Percentiles rank a stretch among this genome's conserved stretches.
These are phyloP conservation scores for Pseudogymnoascus sp. DNA, from an alignment of 2,329 filamentous ascomycete species.

Conservation along the genomic window DNA sequence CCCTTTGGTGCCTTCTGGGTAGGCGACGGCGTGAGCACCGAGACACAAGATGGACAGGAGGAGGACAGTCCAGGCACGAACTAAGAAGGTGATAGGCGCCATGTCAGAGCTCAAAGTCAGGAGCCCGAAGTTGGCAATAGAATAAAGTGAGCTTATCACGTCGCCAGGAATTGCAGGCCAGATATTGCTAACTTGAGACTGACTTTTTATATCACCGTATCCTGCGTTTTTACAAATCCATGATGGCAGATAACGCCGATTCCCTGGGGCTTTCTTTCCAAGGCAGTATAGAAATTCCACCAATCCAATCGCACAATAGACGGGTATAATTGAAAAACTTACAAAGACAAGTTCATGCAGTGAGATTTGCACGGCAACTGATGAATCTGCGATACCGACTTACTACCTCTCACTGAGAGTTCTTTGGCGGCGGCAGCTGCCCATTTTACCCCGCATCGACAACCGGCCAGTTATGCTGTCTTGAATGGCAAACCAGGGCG, in stretches of 20 bases:
- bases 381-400: not conserved
- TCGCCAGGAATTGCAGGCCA: not conserved
- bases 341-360: not conserved
- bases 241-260: not conserved
- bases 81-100: not conserved
- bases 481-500: not conserved
- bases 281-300: not conserved
- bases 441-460: not conserved
- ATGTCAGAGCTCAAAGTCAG: not conserved
- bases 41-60: not conserved
- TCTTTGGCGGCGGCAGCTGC: not conserved
- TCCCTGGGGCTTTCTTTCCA: not conserved
- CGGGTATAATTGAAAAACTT: not conserved
- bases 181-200: not conserved
- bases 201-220: not conserved
- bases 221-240: not conserved
- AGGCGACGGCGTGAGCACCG: not conserved
- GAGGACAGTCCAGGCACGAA: not conserved
- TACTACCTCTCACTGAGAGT: not conserved
- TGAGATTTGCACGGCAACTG: not conserved
- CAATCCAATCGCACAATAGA: not conserved
- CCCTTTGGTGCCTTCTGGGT: not conserved
- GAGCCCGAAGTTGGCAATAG: not conserved
- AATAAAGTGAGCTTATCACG: not conserved
- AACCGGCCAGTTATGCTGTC: not conserved